Conservation (phyloP, 352 stramenopile species). For the Phytophthora syringae region DNA sequence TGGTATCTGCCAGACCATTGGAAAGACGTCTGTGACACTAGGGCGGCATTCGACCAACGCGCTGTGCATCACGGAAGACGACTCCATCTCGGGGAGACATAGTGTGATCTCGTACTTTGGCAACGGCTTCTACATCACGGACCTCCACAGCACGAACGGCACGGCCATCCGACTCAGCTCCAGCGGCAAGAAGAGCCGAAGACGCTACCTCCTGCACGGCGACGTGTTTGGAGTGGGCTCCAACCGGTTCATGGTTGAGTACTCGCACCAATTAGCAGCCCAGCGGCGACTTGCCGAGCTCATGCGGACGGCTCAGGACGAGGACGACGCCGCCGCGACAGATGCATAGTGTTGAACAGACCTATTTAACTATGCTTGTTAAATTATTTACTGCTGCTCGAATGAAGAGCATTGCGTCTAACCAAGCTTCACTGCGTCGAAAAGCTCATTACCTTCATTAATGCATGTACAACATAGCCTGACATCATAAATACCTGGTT, state of each 20-base stretch:
- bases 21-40: slow-evolving; percentile 75
- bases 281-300: slow-evolving; percentile 35
- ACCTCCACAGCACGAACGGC: slow-evolving; percentile 85
- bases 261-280: slow-evolving; percentile 65
- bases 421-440: too few relatives aligned
- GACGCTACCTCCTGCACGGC: slow-evolving; percentile 71
- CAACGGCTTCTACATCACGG: slow-evolving; percentile 87
- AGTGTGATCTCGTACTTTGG: slow-evolving; percentile 74
- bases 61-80: slow-evolving; percentile 84
- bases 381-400: slow-evolving; percentile 23
- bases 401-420: slow-evolving; percentile 1
- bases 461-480: not conserved
- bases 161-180: slow-evolving; percentile 77
- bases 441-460: not conserved
- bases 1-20: slow-evolving; percentile 79
- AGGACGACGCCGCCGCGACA: slow-evolving; percentile 16
- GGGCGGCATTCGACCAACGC: slow-evolving; percentile 77
- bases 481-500: not conserved
- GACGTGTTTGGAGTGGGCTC: slow-evolving; percentile 87
- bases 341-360: slow-evolving; percentile 26
- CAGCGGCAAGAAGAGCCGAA: slow-evolving; percentile 61
- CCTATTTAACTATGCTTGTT: slow-evolving; percentile 28
- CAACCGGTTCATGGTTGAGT: slow-evolving; percentile 87
- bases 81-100: slow-evolving; percentile 81
- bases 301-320: slow-evolving; percentile 30